Percentiles rank a stretch among this genome's conserved stretches.
phyloP scores from a whole-genome alignment of 345 rosid genomes.

The Populus alba region DNA sequence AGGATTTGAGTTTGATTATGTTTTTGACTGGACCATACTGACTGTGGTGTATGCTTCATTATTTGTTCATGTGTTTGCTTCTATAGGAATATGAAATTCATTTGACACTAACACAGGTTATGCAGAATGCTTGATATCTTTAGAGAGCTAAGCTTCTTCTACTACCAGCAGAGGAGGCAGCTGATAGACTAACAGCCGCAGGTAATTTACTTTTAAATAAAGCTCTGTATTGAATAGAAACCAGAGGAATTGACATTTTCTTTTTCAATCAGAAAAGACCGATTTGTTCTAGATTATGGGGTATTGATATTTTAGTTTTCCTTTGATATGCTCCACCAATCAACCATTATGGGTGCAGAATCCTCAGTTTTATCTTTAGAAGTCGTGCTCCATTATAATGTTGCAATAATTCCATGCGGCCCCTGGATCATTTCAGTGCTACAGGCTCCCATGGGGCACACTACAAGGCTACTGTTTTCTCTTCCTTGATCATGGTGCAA shows the following conservation, averaged over 20 bases:
- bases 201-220: neutral
- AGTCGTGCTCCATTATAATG: neutral
- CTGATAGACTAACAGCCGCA: neutral
- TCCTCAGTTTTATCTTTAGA: neutral
- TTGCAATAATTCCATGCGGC: neutral
- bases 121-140: neutral
- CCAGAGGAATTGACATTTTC: neutral
- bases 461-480: neutral
- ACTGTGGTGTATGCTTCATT: slow-evolving; percentile 9
- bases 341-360: neutral
- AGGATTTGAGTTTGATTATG: slow-evolving; percentile 81
- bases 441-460: neutral
- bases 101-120: slow-evolving; percentile 5
- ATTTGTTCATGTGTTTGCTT: neutral
- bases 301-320: neutral
- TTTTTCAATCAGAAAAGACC: neutral
- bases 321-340: neutral
- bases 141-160: neutral
- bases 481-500: neutral
- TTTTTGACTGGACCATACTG: slow-evolving; percentile 94
- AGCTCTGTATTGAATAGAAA: neutral
- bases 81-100: neutral
- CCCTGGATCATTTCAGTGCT: neutral
- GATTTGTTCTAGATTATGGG: neutral
- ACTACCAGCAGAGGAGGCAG: neutral